Evolutionary conservation across 257 asterid species (phyloP), one percentile per base, ranked within the genome.

Genomic region (Solanum arcanum): DNA sequence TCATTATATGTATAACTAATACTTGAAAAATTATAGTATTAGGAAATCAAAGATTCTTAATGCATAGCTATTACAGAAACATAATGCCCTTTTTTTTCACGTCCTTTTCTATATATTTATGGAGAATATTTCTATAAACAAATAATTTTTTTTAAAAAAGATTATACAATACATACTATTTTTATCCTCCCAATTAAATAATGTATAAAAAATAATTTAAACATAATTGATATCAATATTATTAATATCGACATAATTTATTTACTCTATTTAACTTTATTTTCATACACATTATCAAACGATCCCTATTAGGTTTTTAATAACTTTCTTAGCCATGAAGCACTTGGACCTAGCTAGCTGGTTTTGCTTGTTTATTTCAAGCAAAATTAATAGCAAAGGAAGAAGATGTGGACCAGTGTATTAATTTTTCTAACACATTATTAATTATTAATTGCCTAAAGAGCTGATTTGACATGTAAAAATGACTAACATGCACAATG

Each of bases 231-330:
- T 59, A 59, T 2, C 27, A 59, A 21, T 21, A 59, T 20, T 62
- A 62, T 62, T 23, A 23, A 23, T 62, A n/a, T n/a, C 15, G 0
- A n/a, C 1, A 62, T 62, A n/a, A 5, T 62, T 62, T n/a, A 62
- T 11, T 11, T n/a, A 62, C 8, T 62, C 1, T 62, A 1, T n/a
- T n/a, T 3, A 62, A 62, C 15, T 11, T n/a, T 62, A 11, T 62
- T 62, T 8, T 62, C 27, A 62, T n/a, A n/a, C 16, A 62, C 31
- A 7, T 10, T 62, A 62, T n/a, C 16, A 62, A 23, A 23, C 31
- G 15, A n/a, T 31, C 7, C 29, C 7, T 4, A 1, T 0, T 6
- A 23, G 1, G 2, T 62, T 11, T 23, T 5, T 7, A 3, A 15
- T 69, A 29, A 6, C 5, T 7, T 29, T 69, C 1, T 29, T 29